A percentile compares a stretch with the other conserved stretches of the same genome.
Evolutionary conservation across 192 early-diverging fungal species (phyloP).

Genomic region (Umbelopsis isabellina): DNA sequence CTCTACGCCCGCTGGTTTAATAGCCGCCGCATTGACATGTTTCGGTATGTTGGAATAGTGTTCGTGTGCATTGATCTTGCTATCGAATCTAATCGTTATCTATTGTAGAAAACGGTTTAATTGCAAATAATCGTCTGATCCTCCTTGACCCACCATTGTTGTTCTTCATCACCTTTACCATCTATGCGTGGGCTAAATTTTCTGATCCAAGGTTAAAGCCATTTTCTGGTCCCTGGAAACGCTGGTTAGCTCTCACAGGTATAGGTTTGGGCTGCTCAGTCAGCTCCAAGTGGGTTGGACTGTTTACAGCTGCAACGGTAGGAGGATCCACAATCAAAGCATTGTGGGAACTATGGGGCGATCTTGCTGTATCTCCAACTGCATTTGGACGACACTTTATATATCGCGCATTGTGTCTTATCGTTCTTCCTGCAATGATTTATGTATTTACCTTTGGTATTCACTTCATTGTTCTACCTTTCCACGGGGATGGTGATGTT

Average conservation of each 20-base stretch:
- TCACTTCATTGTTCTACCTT: slow-evolving; percentile 82
- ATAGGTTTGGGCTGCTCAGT: slow-evolving; percentile 69
- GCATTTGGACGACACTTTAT: slow-evolving; percentile 69
- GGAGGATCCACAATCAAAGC: slow-evolving; percentile 84
- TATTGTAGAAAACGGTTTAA: slow-evolving; percentile 77
- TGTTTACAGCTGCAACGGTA: slow-evolving; percentile 86
- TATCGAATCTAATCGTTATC: background rate
- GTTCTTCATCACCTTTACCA: slow-evolving; percentile 78
- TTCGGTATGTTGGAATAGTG: slow-evolving; percentile 64
- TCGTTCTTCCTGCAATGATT: slow-evolving; percentile 74
- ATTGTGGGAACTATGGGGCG: slow-evolving; percentile 84
- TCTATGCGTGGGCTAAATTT: slow-evolving; percentile 87
- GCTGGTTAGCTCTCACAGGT: slow-evolving; percentile 85
- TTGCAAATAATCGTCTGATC: slow-evolving; percentile 88
- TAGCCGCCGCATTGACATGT: slow-evolving; percentile 76
- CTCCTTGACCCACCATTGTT: slow-evolving; percentile 90
- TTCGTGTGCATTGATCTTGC: background rate
- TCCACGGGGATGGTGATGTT: slow-evolving; percentile 86
- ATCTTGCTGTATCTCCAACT: slow-evolving; percentile 57
- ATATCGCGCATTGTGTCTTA: slow-evolving; percentile 81
- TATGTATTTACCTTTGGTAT: slow-evolving; percentile 89
- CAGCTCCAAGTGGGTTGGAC: slow-evolving; percentile 94
- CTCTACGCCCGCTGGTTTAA: slow-evolving; percentile 66
- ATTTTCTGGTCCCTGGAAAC: slow-evolving; percentile 80
- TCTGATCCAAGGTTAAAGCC: slow-evolving; percentile 58